Conservation (phyloP, 495 filamentous ascomycete genomes). For the Penicillium subrubescens region DNA sequence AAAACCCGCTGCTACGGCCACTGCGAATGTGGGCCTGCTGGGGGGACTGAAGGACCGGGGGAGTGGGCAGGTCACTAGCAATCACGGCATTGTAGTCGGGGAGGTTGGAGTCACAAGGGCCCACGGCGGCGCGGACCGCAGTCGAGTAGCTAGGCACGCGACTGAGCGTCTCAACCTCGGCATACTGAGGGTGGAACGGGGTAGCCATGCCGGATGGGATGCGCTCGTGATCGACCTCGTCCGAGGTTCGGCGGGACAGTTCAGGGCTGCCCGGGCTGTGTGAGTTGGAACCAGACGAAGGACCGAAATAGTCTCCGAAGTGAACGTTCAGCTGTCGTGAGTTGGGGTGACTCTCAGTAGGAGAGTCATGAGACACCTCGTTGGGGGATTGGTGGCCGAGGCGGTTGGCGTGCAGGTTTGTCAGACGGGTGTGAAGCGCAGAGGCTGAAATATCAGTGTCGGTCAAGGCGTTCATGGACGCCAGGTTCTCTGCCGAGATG, state of each 20-base stretch:
- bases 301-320: conserved; percentile 37
- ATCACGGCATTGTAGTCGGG: conserved; percentile 57
- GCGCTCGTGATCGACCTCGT: conserved; percentile 53
- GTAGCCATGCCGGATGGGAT: conserved; percentile 54
- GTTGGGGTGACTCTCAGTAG: conserved; percentile 27
- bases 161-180: conserved; percentile 63
- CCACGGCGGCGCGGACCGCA: conserved; percentile 63
- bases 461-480: conserved; percentile 60
- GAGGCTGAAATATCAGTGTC: conserved; percentile 53
- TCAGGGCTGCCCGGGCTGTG: conserved; percentile 42
- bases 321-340: conserved; percentile 33
- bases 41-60: conserved; percentile 39
- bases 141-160: conserved; percentile 83
- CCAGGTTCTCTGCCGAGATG: conserved; percentile 77
- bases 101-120: conserved; percentile 48
- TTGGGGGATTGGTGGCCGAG: conserved; percentile 27
- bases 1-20: conserved; percentile 30
- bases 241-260: conserved; percentile 61
- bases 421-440: conserved; percentile 63
- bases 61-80: conserved; percentile 31
- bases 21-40: conserved; percentile 45
- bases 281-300: conserved; percentile 36
- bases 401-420: conserved; percentile 51
- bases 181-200: conserved; percentile 64
- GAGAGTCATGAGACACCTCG: conserved; percentile 23